These are phyloP conservation scores for Pleurotus citrinopileatus DNA, from an alignment of 768 basidiomycete species.

Conservation along the genomic window DNA sequence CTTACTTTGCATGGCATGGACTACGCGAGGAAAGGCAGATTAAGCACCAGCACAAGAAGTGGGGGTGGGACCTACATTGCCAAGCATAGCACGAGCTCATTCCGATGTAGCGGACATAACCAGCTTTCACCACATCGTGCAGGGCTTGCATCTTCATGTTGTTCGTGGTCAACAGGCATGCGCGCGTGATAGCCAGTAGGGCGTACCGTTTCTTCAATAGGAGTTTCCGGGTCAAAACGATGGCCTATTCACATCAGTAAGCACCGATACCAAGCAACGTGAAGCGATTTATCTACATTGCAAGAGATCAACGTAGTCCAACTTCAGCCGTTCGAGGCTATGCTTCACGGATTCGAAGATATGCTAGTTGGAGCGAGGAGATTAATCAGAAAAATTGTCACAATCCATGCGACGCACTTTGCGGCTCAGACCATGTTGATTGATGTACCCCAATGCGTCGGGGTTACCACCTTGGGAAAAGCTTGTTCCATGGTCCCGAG, in stretches of 20 bases:
- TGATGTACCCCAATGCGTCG: constrained; percentile 49
- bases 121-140: constrained; percentile 44
- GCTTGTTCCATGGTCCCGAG: constrained; percentile 16
- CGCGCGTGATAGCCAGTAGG: not conserved
- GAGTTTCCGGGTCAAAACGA: constrained; percentile 38
- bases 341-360: constrained; percentile 52
- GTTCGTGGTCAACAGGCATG: not conserved
- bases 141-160: constrained; percentile 39
- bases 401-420: too few relatives aligned
- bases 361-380: constrained; percentile 26
- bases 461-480: constrained; percentile 17
- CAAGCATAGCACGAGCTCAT: constrained; percentile 35
- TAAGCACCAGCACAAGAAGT: not conserved
- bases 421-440: constrained; percentile 32
- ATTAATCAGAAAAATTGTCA: not conserved
- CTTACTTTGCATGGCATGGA: constrained; percentile 17
- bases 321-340: constrained; percentile 50
- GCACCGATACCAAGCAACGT: too few relatives aligned
- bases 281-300: too few relatives aligned
- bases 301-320: constrained; percentile 59
- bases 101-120: constrained; percentile 41
- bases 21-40: constrained; percentile 1
- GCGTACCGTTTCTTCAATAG: constrained; percentile 34
- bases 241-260: constrained; percentile 27
- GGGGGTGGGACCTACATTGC: constrained; percentile 16